Evolutionary conservation across 257 asterid species (phyloP).

Genomic region (Solanum microdontum): DNA sequence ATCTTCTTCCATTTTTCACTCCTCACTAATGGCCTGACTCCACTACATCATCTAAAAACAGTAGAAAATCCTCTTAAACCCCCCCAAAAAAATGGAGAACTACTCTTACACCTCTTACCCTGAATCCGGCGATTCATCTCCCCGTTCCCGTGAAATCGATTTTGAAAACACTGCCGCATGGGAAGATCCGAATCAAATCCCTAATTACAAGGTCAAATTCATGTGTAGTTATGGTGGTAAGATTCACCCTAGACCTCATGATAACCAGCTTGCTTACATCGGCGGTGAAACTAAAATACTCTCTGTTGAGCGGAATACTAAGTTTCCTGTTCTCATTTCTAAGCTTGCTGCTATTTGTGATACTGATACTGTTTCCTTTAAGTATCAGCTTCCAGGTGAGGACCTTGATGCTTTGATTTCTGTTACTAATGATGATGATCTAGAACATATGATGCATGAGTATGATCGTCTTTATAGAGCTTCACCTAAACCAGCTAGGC

Average conservation of each 20-base stretch:
- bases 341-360: conserved; percentile 62
- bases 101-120: conserved; percentile 74
- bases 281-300: conserved; percentile 95
- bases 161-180: conserved; percentile 72
- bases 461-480: conserved; percentile 62
- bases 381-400: conserved; percentile 91
- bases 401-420: conserved; percentile 95
- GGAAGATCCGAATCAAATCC: conserved; percentile 37
- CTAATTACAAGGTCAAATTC: conserved; percentile 55
- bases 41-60: neutral
- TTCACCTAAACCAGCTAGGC: conserved; percentile 71
- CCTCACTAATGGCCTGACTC: neutral
- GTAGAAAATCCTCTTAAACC: neutral
- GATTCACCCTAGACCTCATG: conserved; percentile 88
- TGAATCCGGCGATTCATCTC: conserved; percentile 87
- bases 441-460: conserved; percentile 94
- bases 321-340: conserved; percentile 31
- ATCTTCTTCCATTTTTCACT: neutral
- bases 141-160: conserved; percentile 81
- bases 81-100: conserved; percentile 38
- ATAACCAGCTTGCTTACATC: conserved; percentile 64
- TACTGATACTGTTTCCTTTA: conserved; percentile 46
- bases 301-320: conserved; percentile 64
- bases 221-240: conserved; percentile 97
- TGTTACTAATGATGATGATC: conserved; percentile 84